Base-by-base conservation (phyloP, 768 basidiomycete genomes). In the Boletus rubropictus region DNA sequence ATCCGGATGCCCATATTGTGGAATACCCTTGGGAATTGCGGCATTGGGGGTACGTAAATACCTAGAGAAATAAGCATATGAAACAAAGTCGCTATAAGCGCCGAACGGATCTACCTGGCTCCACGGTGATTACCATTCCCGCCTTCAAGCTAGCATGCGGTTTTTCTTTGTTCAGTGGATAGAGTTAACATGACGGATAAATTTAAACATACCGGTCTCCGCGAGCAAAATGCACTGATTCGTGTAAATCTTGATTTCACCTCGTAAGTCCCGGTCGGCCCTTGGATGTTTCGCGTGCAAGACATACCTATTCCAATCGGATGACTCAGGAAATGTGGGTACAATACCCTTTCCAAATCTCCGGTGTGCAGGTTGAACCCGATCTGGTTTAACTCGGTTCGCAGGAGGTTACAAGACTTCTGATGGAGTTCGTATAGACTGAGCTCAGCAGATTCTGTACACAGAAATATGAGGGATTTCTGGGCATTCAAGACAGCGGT, bases 81-180 rank as follows among this genome's bases (percentile, higher is more conserved):
- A 18, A 21, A 27, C 52, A 20, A 29, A 36, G 22, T 29, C 15
- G 25, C 32, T 9, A 42, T 32, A 33, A 39, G 28, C 7, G 8
- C 29, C 25, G 24, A 27, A 43, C 53, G 44, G 45, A 50, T 66
- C 40, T 55, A 81, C 86, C 89, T 49, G 90, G 91, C 60, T 96
- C 94, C 49, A 97, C 77, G 1, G 94, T 96, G 36, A 96, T 80
- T 7, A 96, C 89, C 82, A 92, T 96, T 0, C 93, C 93, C 7
- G 76, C 74, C 51, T 82, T 76, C 46, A 97, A 63, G 21, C 91
- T 89, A 40, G 35, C 18, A 44, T 34, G 35, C 18, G 14, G n/a
- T n/a, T n/a, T 35, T 25, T 41, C 35, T 25, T 54, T 49, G 51
- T 46, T 48, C 39, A 52, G 6, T 20, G 47, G 10, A 37, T 27